These are phyloP conservation scores for Globisporangium paroecandrum DNA, from an alignment of 352 stramenopile genomes.

Conservation along the genomic window DNA sequence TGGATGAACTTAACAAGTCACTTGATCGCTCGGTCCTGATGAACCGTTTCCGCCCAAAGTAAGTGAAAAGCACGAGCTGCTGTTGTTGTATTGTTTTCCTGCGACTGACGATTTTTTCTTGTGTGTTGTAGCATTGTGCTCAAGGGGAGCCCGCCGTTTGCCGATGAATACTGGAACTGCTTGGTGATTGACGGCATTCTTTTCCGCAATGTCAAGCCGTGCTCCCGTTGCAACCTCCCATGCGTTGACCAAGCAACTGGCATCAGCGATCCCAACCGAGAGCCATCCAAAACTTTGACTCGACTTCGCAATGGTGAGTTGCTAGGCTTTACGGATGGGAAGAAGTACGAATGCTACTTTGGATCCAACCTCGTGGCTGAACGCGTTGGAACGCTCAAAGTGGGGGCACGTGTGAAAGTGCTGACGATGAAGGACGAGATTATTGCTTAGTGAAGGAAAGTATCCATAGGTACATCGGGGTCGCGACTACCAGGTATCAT, in stretches of 20 bases:
- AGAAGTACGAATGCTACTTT: slow-evolving; percentile 63
- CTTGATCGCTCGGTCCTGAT: slow-evolving; percentile 61
- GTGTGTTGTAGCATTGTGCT: slow-evolving; percentile 58
- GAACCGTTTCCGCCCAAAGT: slow-evolving; percentile 85
- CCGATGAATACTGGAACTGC: slow-evolving; percentile 72
- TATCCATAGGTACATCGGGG: background rate
- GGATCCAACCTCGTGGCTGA: slow-evolving; percentile 74
- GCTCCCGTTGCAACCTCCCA: slow-evolving; percentile 69
- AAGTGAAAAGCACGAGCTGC: slow-evolving; percentile 9
- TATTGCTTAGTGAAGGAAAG: slow-evolving; percentile 28
- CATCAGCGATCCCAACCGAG: slow-evolving; percentile 35
- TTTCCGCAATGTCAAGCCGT: slow-evolving; percentile 78
- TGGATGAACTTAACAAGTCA: slow-evolving; percentile 55
- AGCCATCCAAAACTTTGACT: slow-evolving; percentile 52
- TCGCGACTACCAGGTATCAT: background rate
- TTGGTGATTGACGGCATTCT: slow-evolving; percentile 46
- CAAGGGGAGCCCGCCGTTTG: slow-evolving; percentile 54
- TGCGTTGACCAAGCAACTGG: slow-evolving; percentile 71
- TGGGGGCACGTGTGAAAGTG: slow-evolving; percentile 56
- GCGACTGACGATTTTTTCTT: background rate
- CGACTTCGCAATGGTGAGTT: slow-evolving; percentile 53
- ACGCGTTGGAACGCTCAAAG: slow-evolving; percentile 24
- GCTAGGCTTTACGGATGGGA: slow-evolving; percentile 56
- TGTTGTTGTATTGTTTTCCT: background rate
- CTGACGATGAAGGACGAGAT: slow-evolving; percentile 64